Conservation (phyloP, 805 yeast species). For the Candida namnaoensis region DNA sequence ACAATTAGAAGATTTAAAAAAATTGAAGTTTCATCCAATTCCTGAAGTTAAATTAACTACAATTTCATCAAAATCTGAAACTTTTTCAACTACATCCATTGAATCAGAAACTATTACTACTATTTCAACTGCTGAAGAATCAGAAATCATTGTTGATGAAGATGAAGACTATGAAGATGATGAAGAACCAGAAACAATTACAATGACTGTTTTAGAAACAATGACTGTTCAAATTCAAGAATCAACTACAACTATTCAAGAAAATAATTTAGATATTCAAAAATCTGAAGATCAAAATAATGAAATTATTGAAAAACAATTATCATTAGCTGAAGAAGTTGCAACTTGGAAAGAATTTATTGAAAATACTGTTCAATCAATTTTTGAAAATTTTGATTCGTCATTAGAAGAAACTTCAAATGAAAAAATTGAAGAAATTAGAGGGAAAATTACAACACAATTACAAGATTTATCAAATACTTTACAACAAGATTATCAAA, state of each 20-base stretch:
- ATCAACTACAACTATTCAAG: not conserved
- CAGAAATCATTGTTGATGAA: conserved; percentile 4
- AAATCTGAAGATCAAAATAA: conserved; percentile 1
- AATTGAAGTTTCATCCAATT: too few species aligned
- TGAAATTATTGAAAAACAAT: conserved; percentile 10
- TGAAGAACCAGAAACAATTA: conserved; percentile 2
- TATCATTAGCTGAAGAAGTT: conserved; percentile 25
- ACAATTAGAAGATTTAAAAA: too few species aligned
- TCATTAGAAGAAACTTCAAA: conserved; percentile 24
- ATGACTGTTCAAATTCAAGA: conserved; percentile 8
- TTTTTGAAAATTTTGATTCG: conserved; percentile 27
- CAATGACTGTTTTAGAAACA: conserved; percentile 14
- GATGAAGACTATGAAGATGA: conserved; percentile 2
- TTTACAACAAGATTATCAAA: conserved; percentile 17
- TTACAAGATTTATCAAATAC: conserved; percentile 23
- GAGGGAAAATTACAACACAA: conserved; percentile 22
- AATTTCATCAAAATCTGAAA: too few species aligned
- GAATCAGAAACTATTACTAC: not conserved
- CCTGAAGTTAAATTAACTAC: too few species aligned
- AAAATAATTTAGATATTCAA: conserved; percentile 4
- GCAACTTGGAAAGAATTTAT: conserved; percentile 26
- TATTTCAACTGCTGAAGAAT: conserved; percentile 6
- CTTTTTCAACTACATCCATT: not conserved
- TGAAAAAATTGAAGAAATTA: conserved; percentile 16
- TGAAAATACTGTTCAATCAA: conserved; percentile 27